Evolutionary conservation across 176 grass and related monocot species (phyloP).

Genomic region (Saccharum spontaneum): DNA sequence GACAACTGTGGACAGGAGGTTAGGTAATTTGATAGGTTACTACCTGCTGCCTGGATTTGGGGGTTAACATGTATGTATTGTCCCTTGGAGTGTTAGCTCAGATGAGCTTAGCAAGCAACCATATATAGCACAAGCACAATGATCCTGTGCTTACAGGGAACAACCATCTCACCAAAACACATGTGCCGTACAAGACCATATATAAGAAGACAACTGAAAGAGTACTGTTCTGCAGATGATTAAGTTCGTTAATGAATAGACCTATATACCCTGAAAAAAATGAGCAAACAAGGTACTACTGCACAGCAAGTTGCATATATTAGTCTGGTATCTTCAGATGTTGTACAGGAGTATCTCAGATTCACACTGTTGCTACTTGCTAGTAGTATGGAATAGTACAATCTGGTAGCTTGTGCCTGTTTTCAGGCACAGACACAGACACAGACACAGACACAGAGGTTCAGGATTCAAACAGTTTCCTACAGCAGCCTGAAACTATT

Average conservation of each 20-base stretch:
- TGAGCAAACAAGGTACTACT: neutral
- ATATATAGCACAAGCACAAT: neutral
- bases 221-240: neutral
- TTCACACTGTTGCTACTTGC: neutral
- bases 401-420: conserved; percentile 28
- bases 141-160: neutral
- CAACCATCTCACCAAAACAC: neutral
- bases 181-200: neutral
- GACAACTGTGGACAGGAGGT: neutral
- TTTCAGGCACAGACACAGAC: conserved; percentile 28
- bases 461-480: conserved; percentile 31
- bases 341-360: conserved; percentile 22
- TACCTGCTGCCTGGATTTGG: neutral
- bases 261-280: neutral
- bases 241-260: neutral
- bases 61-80: neutral
- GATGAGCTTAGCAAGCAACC: conserved; percentile 12
- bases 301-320: neutral
- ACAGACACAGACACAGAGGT: conserved; percentile 12
- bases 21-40: neutral
- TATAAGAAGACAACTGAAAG: conserved; percentile 6
- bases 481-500: neutral
- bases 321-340: neutral
- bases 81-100: too few relatives aligned
- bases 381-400: neutral